Conservation (phyloP, 768 basidiomycete species). For the Mycena amicta region DNA sequence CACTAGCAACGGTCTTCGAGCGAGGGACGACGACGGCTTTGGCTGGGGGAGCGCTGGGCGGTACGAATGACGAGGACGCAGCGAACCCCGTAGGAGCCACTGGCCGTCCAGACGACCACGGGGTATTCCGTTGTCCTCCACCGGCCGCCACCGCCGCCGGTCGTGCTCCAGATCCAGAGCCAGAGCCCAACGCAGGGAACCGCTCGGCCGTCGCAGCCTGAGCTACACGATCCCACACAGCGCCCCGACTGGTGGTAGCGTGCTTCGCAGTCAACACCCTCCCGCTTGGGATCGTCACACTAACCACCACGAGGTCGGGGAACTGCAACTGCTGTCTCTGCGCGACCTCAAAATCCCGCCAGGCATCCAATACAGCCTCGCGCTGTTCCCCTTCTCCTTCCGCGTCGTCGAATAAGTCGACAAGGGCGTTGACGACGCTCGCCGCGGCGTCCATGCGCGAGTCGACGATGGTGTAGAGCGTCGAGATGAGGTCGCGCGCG, state of each 20-base stretch:
- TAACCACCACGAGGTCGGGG: slow-evolving; percentile 73
- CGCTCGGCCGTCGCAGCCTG: slow-evolving; percentile 60
- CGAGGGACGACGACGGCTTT: slow-evolving; percentile 21
- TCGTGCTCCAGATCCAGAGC: slow-evolving; percentile 27
- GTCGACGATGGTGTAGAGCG: slow-evolving; percentile 81
- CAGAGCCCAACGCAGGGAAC: slow-evolving; percentile 37
- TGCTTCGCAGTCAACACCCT: slow-evolving; percentile 85
- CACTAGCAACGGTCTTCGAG: slow-evolving; percentile 10
- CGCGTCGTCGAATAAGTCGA: slow-evolving; percentile 65
- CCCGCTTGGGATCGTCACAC: slow-evolving; percentile 79
- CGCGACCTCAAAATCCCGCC: slow-evolving; percentile 87
- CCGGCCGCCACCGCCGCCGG: slow-evolving; percentile 30
- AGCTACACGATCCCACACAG: slow-evolving; percentile 87
- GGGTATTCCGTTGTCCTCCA: slow-evolving; percentile 53
- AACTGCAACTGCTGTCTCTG: slow-evolving; percentile 87
- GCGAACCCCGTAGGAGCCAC: slow-evolving; percentile 23
- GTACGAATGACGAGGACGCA: slow-evolving; percentile 28
- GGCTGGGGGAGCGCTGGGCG: slow-evolving; percentile 27
- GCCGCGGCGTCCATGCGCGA: slow-evolving; percentile 59
- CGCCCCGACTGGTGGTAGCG: slow-evolving; percentile 61
- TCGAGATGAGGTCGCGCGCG: slow-evolving; percentile 84
- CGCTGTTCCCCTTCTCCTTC: slow-evolving; percentile 91
- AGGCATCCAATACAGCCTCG: slow-evolving; percentile 67
- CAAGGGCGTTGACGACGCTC: slow-evolving; percentile 62
- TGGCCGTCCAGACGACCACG: slow-evolving; percentile 58